These are phyloP conservation scores for Kurtzmaniella quercitrusa DNA, from an alignment of 1,139 yeast species.

Conservation along the genomic window DNA sequence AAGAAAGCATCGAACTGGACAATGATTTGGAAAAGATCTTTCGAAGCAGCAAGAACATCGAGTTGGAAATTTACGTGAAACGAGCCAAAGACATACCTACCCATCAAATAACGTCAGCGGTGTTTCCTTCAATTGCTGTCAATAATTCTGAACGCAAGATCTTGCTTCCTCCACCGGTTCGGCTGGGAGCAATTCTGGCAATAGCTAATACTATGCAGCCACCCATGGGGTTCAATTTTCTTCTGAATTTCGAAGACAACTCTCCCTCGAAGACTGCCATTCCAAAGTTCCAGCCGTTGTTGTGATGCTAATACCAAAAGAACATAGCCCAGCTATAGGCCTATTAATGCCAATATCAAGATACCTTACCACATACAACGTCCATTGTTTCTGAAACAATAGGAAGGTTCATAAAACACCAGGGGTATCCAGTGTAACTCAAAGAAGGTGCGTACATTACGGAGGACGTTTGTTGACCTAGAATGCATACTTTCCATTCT, in stretches of 20 bases:
- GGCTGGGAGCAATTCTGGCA: conserved; percentile 11
- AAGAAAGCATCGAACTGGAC: conserved; percentile 26
- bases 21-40: conserved; percentile 34
- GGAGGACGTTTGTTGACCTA: no score
- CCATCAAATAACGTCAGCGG: conserved; percentile 31
- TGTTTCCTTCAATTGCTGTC: conserved; percentile 18
- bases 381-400: no score
- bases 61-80: conserved; percentile 34
- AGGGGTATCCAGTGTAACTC: no score
- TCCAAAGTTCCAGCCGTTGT: conserved; percentile 37
- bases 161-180: conserved; percentile 30
- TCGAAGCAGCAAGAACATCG: conserved; percentile 23
- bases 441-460: no score
- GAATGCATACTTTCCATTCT: no score
- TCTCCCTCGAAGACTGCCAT: conserved; percentile 21
- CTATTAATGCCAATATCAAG: no score
- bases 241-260: conserved; percentile 22
- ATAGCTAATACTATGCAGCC: background rate
- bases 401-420: no score
- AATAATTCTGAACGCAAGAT: conserved; percentile 17
- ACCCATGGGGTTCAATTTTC: conserved; percentile 14
- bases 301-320: conserved; percentile 11
- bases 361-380: no score
- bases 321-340: no score
- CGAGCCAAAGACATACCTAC: conserved; percentile 30